Evolutionary conservation across 345 rosid genomes (phyloP).

Genomic region (Luvunga scandens): DNA sequence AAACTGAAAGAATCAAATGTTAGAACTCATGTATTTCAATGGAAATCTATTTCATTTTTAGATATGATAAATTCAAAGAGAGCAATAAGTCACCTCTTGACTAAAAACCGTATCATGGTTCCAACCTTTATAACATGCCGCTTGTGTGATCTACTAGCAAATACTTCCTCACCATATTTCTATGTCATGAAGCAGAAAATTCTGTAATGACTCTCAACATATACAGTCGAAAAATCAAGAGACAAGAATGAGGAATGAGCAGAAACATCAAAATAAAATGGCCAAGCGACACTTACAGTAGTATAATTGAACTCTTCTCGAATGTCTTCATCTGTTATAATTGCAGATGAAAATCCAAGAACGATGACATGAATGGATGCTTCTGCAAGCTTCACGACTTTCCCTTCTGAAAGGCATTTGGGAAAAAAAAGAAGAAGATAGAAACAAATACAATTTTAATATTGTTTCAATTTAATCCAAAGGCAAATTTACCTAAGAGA

Average conservation of each 20-base stretch:
- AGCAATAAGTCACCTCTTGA: conserved; percentile 56
- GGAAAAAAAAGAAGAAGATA: background rate
- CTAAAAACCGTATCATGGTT: conserved; percentile 62
- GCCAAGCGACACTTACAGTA: conserved; percentile 31
- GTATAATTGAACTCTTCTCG: conserved; percentile 66
- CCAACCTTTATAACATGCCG: conserved; percentile 66
- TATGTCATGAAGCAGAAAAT: conserved; percentile 17
- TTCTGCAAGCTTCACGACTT: conserved; percentile 59
- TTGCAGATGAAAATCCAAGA: conserved; percentile 85
- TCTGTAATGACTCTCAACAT: conserved; percentile 2
- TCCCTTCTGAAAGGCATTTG: conserved; percentile 53
- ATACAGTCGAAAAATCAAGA: background rate
- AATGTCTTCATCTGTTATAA: conserved; percentile 55
- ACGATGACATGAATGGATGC: conserved; percentile 72
- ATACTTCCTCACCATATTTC: conserved; percentile 55
- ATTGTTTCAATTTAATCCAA: background rate
- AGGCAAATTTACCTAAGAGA: background rate
- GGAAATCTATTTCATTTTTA: background rate
- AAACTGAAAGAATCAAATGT: conserved; percentile 41
- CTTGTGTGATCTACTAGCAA: conserved; percentile 55
- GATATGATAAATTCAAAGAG: background rate
- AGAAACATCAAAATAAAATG: background rate
- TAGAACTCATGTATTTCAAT: conserved; percentile 5
- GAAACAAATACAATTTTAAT: background rate
- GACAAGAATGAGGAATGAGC: background rate